These are phyloP conservation scores for Aspergillus heteromorphus DNA, from an alignment of 495 filamentous ascomycete species.

Conservation along the genomic window DNA sequence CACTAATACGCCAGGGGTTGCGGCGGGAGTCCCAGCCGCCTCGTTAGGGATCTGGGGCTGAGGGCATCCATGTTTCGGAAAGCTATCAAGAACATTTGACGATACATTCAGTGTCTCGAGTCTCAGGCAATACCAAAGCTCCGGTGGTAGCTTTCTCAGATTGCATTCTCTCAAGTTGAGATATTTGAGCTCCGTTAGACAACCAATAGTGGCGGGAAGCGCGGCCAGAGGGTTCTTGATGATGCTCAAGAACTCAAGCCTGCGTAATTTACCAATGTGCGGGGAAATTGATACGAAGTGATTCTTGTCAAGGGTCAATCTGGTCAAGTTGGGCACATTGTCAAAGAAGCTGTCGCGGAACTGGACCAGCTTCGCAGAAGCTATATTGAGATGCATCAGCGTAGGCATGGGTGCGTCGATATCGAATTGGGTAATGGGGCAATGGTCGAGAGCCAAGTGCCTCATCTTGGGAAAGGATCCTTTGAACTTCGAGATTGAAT, in stretches of 20 bases:
- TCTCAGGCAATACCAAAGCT: constrained; percentile 86
- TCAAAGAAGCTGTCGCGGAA: constrained; percentile 81
- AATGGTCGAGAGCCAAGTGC: constrained; percentile 80
- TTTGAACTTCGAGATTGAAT: constrained; percentile 79
- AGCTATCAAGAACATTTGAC: constrained; percentile 82
- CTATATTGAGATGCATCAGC: constrained; percentile 78
- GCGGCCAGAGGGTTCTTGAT: constrained; percentile 81
- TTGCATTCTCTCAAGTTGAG: constrained; percentile 92
- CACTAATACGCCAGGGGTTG: constrained; percentile 46
- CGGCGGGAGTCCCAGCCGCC: constrained; percentile 39
- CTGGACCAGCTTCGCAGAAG: constrained; percentile 77
- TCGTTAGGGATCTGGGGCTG: constrained; percentile 54
- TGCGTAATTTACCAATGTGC: constrained; percentile 76
- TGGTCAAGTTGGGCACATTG: constrained; percentile 77
- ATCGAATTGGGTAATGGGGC: constrained; percentile 89
- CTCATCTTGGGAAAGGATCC: constrained; percentile 80
- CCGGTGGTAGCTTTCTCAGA: constrained; percentile 76
- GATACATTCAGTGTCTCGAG: constrained; percentile 91
- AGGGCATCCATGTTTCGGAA: constrained; percentile 74
- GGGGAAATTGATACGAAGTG: constrained; percentile 84
- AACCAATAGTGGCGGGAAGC: constrained; percentile 80
- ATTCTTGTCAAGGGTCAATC: constrained; percentile 88
- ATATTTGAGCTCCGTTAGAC: constrained; percentile 73
- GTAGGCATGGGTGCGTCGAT: constrained; percentile 71
- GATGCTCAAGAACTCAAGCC: constrained; percentile 87